Percentiles rank a stretch among this genome's conserved stretches.
Evolutionary conservation across 257 asterid genomes (phyloP).

Genomic region (Solanum corneliomulleri): DNA sequence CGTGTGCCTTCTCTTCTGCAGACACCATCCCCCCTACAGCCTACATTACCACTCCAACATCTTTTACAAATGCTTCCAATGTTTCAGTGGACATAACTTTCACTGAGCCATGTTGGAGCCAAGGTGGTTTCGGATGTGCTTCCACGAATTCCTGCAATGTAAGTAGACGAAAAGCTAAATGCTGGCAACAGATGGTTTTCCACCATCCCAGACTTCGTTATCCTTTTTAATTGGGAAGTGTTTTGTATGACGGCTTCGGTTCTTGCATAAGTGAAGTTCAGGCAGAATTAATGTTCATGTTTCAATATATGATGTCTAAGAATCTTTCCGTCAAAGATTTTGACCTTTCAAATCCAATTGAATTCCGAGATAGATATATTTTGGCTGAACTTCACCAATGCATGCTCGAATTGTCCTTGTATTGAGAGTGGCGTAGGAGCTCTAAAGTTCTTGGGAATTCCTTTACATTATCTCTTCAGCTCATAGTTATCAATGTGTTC

Average conservation of each 20-base stretch:
- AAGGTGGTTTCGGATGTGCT: conserved; percentile 66
- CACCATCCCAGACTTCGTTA: not conserved
- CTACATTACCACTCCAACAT: conserved; percentile 25
- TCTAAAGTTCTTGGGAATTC: not conserved
- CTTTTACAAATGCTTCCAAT: conserved; percentile 63
- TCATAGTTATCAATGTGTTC: not conserved
- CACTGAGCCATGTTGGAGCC: conserved; percentile 59
- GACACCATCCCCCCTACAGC: conserved; percentile 83
- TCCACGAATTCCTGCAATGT: conserved; percentile 74
- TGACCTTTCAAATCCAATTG: not conserved
- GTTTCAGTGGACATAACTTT: conserved; percentile 57
- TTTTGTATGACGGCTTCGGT: not conserved
- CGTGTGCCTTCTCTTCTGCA: conserved; percentile 21
- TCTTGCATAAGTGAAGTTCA: not conserved
- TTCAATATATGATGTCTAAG: not conserved
- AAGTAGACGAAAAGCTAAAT: conserved; percentile 40
- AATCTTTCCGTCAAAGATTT: not conserved
- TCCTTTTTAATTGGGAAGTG: not conserved
- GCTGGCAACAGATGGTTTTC: not conserved
- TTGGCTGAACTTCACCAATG: not conserved
- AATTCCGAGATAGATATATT: not conserved
- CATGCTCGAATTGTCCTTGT: not conserved
- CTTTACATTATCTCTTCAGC: not conserved
- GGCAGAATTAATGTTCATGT: not conserved
- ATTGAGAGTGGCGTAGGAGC: not conserved